Conservation (phyloP, 2,329 filamentous ascomycete genomes). For the Penicillium sp. region DNA sequence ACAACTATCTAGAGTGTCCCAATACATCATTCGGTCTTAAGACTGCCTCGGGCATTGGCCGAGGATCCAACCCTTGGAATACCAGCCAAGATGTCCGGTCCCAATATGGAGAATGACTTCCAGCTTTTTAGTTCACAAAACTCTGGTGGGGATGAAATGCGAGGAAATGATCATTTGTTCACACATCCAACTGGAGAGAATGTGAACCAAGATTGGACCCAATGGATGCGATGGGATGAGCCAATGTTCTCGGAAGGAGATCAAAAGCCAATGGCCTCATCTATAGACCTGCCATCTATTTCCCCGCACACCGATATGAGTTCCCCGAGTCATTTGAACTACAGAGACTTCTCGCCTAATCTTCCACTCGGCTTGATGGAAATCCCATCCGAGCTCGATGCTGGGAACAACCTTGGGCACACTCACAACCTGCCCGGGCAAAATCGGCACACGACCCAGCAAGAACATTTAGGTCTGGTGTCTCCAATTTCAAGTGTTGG, state of each 20-base stretch:
- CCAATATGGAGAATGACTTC: conserved; percentile 34
- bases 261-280: conserved; percentile 26
- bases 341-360: conserved; percentile 31
- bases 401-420: background rate
- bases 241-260: conserved; percentile 30
- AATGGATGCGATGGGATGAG: conserved; percentile 49
- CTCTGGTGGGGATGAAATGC: conserved; percentile 20
- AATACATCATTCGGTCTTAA: background rate
- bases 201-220: conserved; percentile 42
- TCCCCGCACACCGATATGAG: conserved; percentile 27
- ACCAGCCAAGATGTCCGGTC: conserved; percentile 21
- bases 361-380: conserved; percentile 33
- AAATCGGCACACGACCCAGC: background rate
- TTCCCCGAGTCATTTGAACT: conserved; percentile 21
- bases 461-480: conserved; percentile 18
- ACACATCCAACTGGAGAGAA: conserved; percentile 27
- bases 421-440: conserved; percentile 2
- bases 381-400: conserved; percentile 22
- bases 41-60: background rate
- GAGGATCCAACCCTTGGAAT: conserved; percentile 14
- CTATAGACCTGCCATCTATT: conserved; percentile 25
- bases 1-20: background rate
- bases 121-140: conserved; percentile 33
- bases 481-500: conserved; percentile 28
- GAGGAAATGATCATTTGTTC: conserved; percentile 10